Evolutionary conservation across 2,329 filamentous ascomycete genomes (phyloP), one percentile per base, ranked within the genome.

Genomic region (Sordariomycetes sp.): DNA sequence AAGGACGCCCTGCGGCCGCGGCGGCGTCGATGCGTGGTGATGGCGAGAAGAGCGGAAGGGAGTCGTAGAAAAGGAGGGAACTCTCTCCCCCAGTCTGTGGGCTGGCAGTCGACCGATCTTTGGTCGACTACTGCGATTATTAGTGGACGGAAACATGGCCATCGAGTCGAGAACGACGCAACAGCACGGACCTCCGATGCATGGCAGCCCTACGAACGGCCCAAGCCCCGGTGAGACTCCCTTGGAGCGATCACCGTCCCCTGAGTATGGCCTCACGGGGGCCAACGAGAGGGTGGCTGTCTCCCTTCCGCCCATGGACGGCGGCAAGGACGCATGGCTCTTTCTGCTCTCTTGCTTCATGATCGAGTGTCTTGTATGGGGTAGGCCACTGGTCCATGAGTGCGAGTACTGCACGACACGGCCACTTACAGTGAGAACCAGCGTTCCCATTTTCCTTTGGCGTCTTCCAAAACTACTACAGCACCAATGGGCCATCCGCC

Each of bases 381-480:
- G 55, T 57, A n/a, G 2, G 55, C 10, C 22, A 22, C 20, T n/a
- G 15, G 12, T 3, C 10, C 17, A n/a, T 5, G 12, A 3, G n/a
- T 48, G 42, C 15, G n/a, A n/a, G n/a, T n/a, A n/a, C 22, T 13
- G 12, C 36, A 48, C 3, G 8, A 22, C 17, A 2, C 4, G 22
- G 42, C 20, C 12, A 48, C 42, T 48, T 20, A 48, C 42, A 48
- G 12, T n/a, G 42, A n/a, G 5, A 48, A 2, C 15, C 48, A 86
- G 84, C 84, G 2, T 87, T 88, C 58, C 80, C 83, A 0, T 83
- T 84, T 58, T 76, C 82, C 0, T 89, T 84, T 65, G 86, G 85
- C 51, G 76, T 89, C 25, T 88, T 89, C 64, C 84, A 88, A 62
- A 76, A 84, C 55, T 85, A 86, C 67, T 89, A 89, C 66, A 77